Evolutionary conservation across 257 asterid genomes (phyloP).

Genomic region (Petrea volubilis): DNA sequence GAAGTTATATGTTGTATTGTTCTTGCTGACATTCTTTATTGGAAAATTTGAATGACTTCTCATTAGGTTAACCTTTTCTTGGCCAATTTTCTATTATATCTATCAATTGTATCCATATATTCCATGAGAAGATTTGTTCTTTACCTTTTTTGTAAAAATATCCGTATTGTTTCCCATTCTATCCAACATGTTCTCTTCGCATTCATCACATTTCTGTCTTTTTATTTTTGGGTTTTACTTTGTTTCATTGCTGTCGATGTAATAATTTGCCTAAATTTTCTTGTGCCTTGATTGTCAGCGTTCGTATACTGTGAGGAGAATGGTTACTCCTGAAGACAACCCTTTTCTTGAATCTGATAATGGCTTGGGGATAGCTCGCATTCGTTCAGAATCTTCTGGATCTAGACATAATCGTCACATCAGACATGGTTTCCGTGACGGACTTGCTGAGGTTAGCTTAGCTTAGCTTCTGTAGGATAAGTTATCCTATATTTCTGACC

Average conservation of each 20-base stretch:
- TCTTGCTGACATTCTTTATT: neutral
- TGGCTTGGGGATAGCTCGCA: slow-evolving; percentile 30
- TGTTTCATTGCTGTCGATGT: neutral
- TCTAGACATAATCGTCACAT: slow-evolving; percentile 44
- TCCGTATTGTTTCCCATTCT: neutral
- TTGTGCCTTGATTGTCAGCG: slow-evolving; percentile 39
- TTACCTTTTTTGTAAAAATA: neutral
- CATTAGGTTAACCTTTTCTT: neutral
- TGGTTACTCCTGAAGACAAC: slow-evolving; percentile 47
- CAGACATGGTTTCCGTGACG: slow-evolving; percentile 49
- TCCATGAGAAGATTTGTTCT: neutral
- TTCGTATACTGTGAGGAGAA: slow-evolving; percentile 40
- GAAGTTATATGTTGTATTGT: neutral
- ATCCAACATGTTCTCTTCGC: neutral
- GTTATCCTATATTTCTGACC: neutral
- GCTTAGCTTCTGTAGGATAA: neutral
- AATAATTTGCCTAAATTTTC: slow-evolving; percentile 4
- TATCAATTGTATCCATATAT: neutral
- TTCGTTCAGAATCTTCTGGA: slow-evolving; percentile 35
- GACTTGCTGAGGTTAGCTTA: slow-evolving; percentile 53
- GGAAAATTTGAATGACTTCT: neutral
- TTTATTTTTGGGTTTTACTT: neutral
- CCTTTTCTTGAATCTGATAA: slow-evolving; percentile 44
- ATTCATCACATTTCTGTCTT: neutral
- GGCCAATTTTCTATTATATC: neutral